Evolutionary conservation across 139 green algal species (phyloP).

Genomic region (Volvox africanus): DNA sequence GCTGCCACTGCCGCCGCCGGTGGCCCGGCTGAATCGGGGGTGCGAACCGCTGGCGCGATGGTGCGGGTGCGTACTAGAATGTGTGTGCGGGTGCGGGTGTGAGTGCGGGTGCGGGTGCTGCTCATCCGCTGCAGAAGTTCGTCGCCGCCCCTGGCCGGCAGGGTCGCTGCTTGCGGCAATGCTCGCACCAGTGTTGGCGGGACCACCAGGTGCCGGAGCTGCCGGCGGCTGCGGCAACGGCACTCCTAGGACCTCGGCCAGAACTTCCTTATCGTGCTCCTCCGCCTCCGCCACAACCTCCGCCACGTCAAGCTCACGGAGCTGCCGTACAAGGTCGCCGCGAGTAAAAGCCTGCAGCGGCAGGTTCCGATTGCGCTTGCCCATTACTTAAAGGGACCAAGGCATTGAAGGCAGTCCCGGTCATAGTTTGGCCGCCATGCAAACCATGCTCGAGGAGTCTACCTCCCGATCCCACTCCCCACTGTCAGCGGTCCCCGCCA

Average conservation of each 20-base stretch:
- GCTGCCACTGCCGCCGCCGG: not conserved
- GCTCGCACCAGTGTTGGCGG: not conserved
- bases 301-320: slow-evolving; percentile 30
- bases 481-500: no score
- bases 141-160: not conserved
- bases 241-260: slow-evolving; percentile 26
- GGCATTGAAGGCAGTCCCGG: no score
- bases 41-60: no score
- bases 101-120: not conserved
- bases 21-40: not conserved
- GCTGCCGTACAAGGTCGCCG: slow-evolving; percentile 28
- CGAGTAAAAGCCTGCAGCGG: slow-evolving; percentile 20
- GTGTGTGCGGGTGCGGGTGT: not conserved
- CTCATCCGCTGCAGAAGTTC: not conserved
- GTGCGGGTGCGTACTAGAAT: not conserved
- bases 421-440: no score
- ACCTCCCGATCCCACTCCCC: no score
- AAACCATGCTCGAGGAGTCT: no score
- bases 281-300: not conserved
- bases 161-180: not conserved
- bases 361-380: no score
- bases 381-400: no score
- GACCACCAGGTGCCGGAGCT: not conserved
- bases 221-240: not conserved
- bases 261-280: not conserved